Percentiles rank a stretch among this genome's conserved stretches.
Conservation (phyloP, 2,329 filamentous ascomycete genomes). For the Penicillium sp. region DNA sequence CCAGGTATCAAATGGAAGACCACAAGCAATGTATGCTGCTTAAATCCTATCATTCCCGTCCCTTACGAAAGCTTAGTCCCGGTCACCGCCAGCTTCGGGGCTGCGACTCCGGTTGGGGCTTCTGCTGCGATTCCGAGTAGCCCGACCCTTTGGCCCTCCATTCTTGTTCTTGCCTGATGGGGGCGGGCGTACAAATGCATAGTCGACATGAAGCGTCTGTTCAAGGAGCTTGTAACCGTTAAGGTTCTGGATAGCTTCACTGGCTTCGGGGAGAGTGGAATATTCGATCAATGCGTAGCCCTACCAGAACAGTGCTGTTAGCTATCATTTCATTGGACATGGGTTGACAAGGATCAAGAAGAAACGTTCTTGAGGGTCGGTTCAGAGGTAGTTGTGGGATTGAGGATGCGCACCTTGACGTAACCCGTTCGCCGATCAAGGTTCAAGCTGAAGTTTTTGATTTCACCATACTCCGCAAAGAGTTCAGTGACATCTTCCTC, state of each 20-base stretch:
- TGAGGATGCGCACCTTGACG: conserved; percentile 55
- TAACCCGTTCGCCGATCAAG: conserved; percentile 65
- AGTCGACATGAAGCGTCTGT: conserved; percentile 64
- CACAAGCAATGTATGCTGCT: conserved; percentile 1
- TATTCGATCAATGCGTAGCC: conserved; percentile 67
- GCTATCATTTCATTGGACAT: not conserved
- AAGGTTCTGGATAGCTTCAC: conserved; percentile 59
- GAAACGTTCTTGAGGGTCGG: not conserved
- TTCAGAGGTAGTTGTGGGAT: not conserved
- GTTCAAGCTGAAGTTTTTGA: conserved; percentile 66
- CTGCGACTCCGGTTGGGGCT: conserved; percentile 49
- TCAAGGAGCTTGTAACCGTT: conserved; percentile 62
- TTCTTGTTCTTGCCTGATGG: conserved; percentile 45
- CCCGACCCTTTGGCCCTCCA: conserved; percentile 42
- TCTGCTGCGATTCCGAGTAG: conserved; percentile 41
- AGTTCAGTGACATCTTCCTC: conserved; percentile 65
- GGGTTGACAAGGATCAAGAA: not conserved
- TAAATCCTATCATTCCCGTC: conserved; percentile 7
- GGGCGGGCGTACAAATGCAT: conserved; percentile 63
- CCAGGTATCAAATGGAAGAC: conserved; percentile 14
- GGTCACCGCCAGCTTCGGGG: conserved; percentile 38
- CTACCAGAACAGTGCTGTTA: conserved; percentile 37
- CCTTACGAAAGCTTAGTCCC: conserved; percentile 26
- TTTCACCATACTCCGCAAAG: conserved; percentile 65
- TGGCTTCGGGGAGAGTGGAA: conserved; percentile 61